Percentiles rank a stretch among this genome's conserved stretches.
Evolutionary conservation across 2,329 filamentous ascomycete genomes (phyloP).

Genomic region (Pezicula neosporulosa): DNA sequence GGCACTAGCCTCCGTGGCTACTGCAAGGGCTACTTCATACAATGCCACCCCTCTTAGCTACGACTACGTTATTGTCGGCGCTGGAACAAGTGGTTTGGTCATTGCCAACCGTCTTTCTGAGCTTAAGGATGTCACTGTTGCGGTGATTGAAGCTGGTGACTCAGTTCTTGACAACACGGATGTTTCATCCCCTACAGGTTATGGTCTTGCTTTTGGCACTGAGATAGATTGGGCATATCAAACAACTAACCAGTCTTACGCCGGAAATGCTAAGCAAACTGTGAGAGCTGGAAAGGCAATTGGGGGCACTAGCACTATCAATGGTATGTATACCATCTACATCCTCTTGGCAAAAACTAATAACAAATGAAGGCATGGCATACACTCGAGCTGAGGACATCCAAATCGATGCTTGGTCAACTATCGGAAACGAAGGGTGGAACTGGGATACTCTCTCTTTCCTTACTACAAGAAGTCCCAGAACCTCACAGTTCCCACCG

Average conservation of each 20-base stretch:
- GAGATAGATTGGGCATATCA: constrained; percentile 37
- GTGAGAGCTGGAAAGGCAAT: constrained; percentile 38
- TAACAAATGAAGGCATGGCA: constrained; percentile 27
- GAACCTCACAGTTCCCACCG: constrained; percentile 22
- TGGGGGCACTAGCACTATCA: constrained; percentile 39
- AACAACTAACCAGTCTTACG: constrained; percentile 34
- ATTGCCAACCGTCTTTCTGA: constrained; percentile 47
- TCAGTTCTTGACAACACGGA: constrained; percentile 29
- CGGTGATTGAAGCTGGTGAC: constrained; percentile 32
- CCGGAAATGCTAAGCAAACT: constrained; percentile 21
- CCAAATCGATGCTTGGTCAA: constrained; percentile 34
- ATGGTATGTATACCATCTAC: constrained; percentile 26
- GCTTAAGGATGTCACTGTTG: constrained; percentile 36
- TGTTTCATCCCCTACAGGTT: constrained; percentile 5
- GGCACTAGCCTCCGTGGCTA: not conserved
- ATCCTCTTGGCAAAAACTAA: not conserved
- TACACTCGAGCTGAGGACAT: constrained; percentile 31
- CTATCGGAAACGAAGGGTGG: constrained; percentile 33
- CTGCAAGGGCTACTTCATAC: not conserved
- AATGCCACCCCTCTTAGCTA: constrained; percentile 30
- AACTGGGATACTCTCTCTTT: constrained; percentile 25
- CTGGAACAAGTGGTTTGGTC: constrained; percentile 55
- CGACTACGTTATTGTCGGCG: constrained; percentile 62
- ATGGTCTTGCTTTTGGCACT: constrained; percentile 24
- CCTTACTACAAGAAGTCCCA: constrained; percentile 25